These are phyloP conservation scores for Claviceps lovelessii DNA, from an alignment of 2,329 filamentous ascomycete species.

Conservation along the genomic window DNA sequence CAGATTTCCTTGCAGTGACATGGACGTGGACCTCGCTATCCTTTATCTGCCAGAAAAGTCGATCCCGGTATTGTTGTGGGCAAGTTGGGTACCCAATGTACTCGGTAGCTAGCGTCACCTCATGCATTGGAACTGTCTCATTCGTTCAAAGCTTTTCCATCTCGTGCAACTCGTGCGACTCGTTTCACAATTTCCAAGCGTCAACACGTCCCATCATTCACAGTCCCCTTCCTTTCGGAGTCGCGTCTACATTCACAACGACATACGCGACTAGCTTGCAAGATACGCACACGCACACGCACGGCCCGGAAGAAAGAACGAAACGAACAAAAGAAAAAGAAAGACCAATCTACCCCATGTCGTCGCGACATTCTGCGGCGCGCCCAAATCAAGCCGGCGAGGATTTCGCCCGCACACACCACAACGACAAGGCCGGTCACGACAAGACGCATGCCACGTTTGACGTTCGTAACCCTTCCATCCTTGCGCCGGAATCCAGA, in stretches of 20 bases:
- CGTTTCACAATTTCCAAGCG: neutral
- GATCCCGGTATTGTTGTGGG: too few species aligned
- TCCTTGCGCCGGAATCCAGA: slow-evolving; percentile 66
- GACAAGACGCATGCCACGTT: slow-evolving; percentile 70
- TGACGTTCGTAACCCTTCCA: slow-evolving; percentile 87
- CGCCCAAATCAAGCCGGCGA: slow-evolving; percentile 76
- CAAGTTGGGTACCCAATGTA: neutral
- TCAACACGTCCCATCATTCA: neutral
- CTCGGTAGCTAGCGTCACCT: neutral
- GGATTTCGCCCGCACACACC: slow-evolving; percentile 62
- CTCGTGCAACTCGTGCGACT: neutral
- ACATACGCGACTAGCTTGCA: neutral
- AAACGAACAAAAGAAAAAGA: too few species aligned
- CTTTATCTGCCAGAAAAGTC: neutral
- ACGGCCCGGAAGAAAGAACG: too few species aligned
- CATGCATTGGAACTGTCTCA: neutral
- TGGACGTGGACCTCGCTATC: neutral
- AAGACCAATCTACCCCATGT: slow-evolving; percentile 5
- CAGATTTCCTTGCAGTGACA: neutral
- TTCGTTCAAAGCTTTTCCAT: neutral
- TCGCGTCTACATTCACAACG: neutral
- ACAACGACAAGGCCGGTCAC: slow-evolving; percentile 41
- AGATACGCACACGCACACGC: too few species aligned
- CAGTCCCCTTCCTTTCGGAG: neutral
- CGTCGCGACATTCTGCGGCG: slow-evolving; percentile 25